phyloP scores from a whole-genome alignment of 1,284 basidiomycete genomes.

The Ganoderma multipileum region DNA sequence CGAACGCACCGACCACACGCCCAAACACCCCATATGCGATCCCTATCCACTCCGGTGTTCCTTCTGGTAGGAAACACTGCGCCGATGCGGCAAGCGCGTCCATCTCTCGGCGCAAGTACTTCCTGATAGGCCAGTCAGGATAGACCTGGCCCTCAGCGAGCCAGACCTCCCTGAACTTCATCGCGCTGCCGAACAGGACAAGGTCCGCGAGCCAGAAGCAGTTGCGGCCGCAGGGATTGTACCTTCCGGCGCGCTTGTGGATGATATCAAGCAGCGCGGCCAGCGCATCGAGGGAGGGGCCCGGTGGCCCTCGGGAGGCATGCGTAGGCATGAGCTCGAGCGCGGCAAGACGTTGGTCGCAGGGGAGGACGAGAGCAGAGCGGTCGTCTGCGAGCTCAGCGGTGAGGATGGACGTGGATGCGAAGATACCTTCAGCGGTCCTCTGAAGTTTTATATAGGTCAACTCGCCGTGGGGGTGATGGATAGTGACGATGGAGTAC shows the following conservation, averaged over 20 bases:
- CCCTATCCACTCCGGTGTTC: slow-evolving; percentile 3
- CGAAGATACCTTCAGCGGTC: neutral
- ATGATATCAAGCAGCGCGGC: slow-evolving; percentile 4
- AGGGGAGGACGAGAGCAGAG: neutral
- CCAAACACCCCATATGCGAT: neutral
- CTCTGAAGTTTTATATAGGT: slow-evolving; percentile 3
- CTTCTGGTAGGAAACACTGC: neutral
- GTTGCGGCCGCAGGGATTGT: neutral
- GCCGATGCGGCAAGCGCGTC: slow-evolving; percentile 1
- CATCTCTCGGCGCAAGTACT: slow-evolving; percentile 13
- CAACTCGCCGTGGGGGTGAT: neutral
- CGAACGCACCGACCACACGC: neutral
- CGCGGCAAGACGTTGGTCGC: neutral
- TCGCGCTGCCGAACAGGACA: slow-evolving; percentile 11
- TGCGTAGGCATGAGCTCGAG: neutral
- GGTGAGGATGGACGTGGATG: neutral
- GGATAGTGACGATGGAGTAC: slow-evolving; percentile 1
- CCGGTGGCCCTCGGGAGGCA: neutral
- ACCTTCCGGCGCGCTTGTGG: neutral
- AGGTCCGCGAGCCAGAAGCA: slow-evolving; percentile 17
- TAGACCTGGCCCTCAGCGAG: neutral
- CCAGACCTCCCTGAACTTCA: slow-evolving; percentile 11
- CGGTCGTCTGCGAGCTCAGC: neutral
- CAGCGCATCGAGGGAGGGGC: slow-evolving; percentile 17
- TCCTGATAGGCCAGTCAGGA: slow-evolving; percentile 1